These are phyloP conservation scores for Castanea crenata DNA, from an alignment of 306 rosid species.

Conservation along the genomic window DNA sequence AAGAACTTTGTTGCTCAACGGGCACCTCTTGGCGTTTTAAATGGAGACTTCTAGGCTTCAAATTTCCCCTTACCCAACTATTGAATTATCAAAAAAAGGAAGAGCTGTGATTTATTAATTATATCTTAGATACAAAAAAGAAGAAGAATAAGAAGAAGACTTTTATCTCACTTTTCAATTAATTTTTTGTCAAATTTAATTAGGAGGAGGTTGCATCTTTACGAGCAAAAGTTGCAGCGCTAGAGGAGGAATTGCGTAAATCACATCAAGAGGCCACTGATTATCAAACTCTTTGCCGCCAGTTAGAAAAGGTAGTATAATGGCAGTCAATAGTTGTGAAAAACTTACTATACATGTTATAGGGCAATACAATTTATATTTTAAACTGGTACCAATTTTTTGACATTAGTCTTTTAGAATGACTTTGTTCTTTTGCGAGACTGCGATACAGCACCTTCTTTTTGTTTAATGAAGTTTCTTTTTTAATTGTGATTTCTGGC, in stretches of 20 bases:
- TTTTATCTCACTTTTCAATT: background rate
- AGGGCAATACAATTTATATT: conserved; percentile 1
- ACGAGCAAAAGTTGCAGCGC: conserved; percentile 56
- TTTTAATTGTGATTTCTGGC: conserved; percentile 36
- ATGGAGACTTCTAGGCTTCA: too few species aligned
- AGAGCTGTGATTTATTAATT: background rate
- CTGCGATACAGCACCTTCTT: conserved; percentile 4
- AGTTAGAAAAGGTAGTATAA: conserved; percentile 69
- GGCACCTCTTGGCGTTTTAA: too few species aligned
- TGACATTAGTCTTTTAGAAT: background rate
- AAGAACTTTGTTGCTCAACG: too few species aligned
- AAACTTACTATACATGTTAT: background rate
- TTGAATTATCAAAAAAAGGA: background rate
- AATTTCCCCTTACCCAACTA: too few species aligned
- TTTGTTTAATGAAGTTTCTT: conserved; percentile 19
- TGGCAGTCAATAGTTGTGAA: background rate
- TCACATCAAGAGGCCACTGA: conserved; percentile 67
- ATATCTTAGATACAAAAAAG: conserved; percentile 1
- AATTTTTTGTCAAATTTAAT: conserved; percentile 26
- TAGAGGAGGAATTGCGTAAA: conserved; percentile 86
- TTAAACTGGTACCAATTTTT: background rate
- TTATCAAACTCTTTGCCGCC: conserved; percentile 49
- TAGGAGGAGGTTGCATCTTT: conserved; percentile 79
- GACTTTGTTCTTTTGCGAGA: conserved; percentile 1
- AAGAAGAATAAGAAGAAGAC: background rate